Conservation (phyloP, 2,329 filamentous ascomycete genomes). For the Dryadomyces quercivorus region DNA sequence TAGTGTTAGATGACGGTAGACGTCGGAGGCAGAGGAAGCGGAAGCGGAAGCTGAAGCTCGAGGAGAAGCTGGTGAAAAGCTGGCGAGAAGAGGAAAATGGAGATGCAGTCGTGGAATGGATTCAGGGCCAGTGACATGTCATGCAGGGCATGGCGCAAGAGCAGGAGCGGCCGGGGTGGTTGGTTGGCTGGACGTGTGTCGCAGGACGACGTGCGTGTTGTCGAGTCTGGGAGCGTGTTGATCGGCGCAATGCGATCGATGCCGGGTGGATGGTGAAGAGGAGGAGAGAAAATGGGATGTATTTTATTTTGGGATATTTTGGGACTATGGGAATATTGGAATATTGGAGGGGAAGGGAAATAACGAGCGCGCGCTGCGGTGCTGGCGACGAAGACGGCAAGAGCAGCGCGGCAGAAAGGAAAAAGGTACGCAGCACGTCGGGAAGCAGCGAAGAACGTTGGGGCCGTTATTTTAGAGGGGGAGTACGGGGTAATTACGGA, state of each 20-base stretch:
- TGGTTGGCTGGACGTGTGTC: no score
- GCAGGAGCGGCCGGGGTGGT: no score
- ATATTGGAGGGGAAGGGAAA: no score
- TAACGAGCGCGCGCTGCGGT: no score
- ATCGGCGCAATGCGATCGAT: neutral
- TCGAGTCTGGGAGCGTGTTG: neutral
- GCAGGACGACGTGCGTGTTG: no score
- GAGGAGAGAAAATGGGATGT: neutral
- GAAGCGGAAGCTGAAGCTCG: neutral
- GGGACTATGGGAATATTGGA: neutral
- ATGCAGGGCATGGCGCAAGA: neutral
- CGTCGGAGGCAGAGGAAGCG: neutral
- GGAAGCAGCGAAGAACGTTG: neutral
- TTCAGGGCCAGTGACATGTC: neutral
- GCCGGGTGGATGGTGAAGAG: neutral
- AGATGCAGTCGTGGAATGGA: neutral
- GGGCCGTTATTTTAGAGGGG: neutral
- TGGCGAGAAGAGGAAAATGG: neutral
- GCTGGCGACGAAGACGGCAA: no score
- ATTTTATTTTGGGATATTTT: neutral
- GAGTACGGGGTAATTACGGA: slow-evolving; percentile 6
- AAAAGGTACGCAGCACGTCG: neutral
- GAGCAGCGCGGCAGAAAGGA: no score
- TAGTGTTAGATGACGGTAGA: neutral
- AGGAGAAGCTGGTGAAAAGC: no score